phyloP scores from a whole-genome alignment of 75 land plant species.

The Sequoiadendron giganteum region DNA sequence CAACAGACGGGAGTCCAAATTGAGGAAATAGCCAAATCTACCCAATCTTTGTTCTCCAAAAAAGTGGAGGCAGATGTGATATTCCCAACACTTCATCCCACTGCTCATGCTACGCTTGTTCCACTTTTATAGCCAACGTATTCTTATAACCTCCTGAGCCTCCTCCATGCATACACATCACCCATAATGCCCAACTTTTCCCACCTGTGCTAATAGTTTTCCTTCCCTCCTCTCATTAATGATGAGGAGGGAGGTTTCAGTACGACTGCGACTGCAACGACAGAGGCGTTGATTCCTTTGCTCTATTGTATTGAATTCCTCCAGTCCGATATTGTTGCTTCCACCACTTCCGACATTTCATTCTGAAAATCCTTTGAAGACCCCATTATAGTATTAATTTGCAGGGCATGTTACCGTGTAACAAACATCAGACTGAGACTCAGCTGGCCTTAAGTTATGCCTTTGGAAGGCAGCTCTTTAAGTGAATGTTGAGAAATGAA shows the following conservation, averaged over 20 bases:
- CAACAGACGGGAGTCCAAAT: background rate
- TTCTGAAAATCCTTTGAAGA: too few species aligned
- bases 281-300: background rate
- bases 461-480: too few species aligned
- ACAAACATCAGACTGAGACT: too few species aligned
- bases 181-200: background rate
- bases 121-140: background rate
- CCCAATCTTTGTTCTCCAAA: background rate
- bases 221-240: background rate
- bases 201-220: background rate
- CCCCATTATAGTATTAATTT: too few species aligned
- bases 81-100: background rate
- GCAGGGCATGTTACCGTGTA: too few species aligned
- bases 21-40: background rate
- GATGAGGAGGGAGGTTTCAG: background rate
- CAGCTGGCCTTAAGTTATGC: too few species aligned
- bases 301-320: background rate
- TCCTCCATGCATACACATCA: background rate
- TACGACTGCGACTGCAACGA: background rate
- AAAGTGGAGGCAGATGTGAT: background rate
- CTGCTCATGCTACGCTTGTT: background rate
- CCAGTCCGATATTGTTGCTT: background rate
- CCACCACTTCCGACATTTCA: background rate
- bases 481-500: too few species aligned
- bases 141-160: background rate